Base-by-base conservation (phyloP, 2,329 filamentous ascomycete species). In the Xylariaceae sp. region DNA sequence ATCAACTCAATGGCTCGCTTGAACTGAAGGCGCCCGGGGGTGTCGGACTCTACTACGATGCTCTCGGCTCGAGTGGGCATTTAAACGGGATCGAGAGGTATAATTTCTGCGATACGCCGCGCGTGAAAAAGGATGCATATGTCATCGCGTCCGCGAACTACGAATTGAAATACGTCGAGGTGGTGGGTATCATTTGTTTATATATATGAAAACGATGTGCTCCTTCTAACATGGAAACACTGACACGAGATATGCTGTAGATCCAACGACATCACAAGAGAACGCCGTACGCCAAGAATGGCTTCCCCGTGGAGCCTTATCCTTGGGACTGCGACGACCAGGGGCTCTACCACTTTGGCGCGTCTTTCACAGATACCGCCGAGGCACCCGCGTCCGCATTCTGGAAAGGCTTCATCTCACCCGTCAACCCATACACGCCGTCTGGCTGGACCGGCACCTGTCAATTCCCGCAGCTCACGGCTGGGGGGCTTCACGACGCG, bases 61-160 rank as follows among this genome's bases (percentile, higher is more conserved):
- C 23, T 5, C 23, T 30, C 23, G 23, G 23, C 5, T 30, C 23
- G 23, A 30, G 23, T 74, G 85, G 39, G 0, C 74, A 78, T 56
- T 69, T 73, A 0, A 66, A 77, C 5, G 48, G 11, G 44, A 87
- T 89, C 73, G 83, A 84, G 4, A 79, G 76, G 1, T 92, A 92
- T 74, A 91, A 93, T 72, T 93, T 81, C 80, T 94, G 90, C 74
- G 92, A 94, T 69, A 94, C 94, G 89, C 90, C 90, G 0, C 90
- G 93, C 74, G 87, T 89, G n/a, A 81, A 89, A 37, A 75, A 72
- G 18, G 73, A 74, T 11, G 88, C 90, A 68, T 94, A 94, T 69
- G 72, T 79, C 11, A 78, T 74, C 61, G 76, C 81, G 0, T 67
- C 75, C 1, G 64, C 73, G 0, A 81, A 81, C n/a, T 91, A 84